Evolutionary conservation across 768 basidiomycete genomes (phyloP), one percentile per base, ranked within the genome.

Genomic region (Albatrellus ellisii): DNA sequence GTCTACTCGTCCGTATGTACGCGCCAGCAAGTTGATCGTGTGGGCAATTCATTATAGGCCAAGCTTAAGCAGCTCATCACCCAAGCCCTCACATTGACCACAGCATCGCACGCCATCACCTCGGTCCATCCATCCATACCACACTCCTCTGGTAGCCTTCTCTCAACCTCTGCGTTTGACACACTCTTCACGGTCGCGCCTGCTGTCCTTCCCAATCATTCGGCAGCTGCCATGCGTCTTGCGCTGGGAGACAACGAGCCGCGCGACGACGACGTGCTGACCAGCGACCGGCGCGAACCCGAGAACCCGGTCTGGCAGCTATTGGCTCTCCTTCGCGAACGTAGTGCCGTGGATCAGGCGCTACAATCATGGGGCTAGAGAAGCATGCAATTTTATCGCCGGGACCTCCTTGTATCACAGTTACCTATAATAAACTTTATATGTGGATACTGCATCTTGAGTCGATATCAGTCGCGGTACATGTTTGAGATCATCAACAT

Each of bases 21-120:
- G 22, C 14, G 8, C 15, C 8, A 11, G 6, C 20, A 1, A 41
- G 46, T 44, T 26, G 1, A 12, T 39, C 18, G 43, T 17, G 42
- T 14, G 17, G 7, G 32, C 40, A 35, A 28, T 43, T 36, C 22
- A 2, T 28, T 26, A 12, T 46, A 86, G 83, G 81, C 81, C 14
- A 84, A 85, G 55, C 67, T 89, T 4, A 89, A 89, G 54, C 81
- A 87, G 44, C 71, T 88, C 21, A 79, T 89, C 48, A 83, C 79
- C 1, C 82, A 82, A 50, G 82, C 85, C 4, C 59, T 89, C 24
- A 79, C 83, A 2, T 63, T 87, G 8, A 86, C 83, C 2, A 75
- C 82, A 1, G 70, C 76, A 6, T 87, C 85, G 5, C 74, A 79
- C 50, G 75, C 81, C 22, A 78, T 86, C 50, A 72, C 77, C 6